Percentiles rank a stretch among this genome's conserved stretches.
Evolutionary conservation across 257 asterid genomes (phyloP).

Genomic region (Przewalskia tangutica): DNA sequence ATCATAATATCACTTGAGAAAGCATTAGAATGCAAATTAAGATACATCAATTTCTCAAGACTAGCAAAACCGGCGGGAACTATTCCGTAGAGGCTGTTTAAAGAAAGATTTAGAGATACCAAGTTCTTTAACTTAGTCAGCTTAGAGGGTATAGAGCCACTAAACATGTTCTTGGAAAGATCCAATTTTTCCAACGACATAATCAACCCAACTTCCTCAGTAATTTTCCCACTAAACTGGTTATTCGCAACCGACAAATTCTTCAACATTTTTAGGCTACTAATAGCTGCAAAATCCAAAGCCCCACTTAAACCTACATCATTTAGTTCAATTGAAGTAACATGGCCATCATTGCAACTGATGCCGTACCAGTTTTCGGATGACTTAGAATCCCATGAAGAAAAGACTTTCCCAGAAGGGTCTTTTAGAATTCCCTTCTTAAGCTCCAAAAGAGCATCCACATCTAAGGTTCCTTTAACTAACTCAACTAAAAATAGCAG

Average conservation of each 20-base stretch:
- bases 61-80: conserved; percentile 40
- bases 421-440: conserved; percentile 56
- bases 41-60: conserved; percentile 38
- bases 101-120: conserved; percentile 36
- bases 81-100: conserved; percentile 36
- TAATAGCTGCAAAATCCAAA: conserved; percentile 42
- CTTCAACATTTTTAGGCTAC: conserved; percentile 44
- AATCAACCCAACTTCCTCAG: conserved; percentile 39
- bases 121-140: conserved; percentile 29
- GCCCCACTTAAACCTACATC: conserved; percentile 49
- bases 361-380: conserved; percentile 61
- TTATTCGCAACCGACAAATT: conserved; percentile 58
- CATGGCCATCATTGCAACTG: conserved; percentile 42
- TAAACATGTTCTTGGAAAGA: conserved; percentile 48
- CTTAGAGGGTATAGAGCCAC: conserved; percentile 43
- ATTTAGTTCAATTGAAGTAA: conserved; percentile 48
- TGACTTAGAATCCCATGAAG: conserved; percentile 75
- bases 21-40: conserved; percentile 58
- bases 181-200: conserved; percentile 40
- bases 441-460: conserved; percentile 47
- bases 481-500: conserved; percentile 27
- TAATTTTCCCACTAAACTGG: conserved; percentile 42
- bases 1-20: conserved; percentile 55
- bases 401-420: conserved; percentile 40
- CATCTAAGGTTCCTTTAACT: conserved; percentile 39